Conservation (phyloP, 495 filamentous ascomycete species). For the Aspergillus hancockii region DNA sequence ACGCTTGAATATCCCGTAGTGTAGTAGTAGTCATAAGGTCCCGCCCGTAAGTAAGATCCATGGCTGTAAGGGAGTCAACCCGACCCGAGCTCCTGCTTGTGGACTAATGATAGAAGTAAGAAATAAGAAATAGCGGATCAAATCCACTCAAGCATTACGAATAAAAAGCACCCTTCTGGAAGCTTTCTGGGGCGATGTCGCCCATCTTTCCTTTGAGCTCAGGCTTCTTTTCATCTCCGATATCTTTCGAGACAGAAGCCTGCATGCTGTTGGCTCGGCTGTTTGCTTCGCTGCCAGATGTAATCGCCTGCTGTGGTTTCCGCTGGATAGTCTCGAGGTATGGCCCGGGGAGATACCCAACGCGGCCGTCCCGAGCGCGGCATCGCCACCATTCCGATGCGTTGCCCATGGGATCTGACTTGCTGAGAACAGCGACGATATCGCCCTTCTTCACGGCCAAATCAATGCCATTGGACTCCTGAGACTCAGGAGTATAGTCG, state of each 20-base stretch:
- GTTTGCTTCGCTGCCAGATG: slow-evolving; percentile 44
- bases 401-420: slow-evolving; percentile 89
- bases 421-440: slow-evolving; percentile 89
- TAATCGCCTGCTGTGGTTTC: slow-evolving; percentile 58
- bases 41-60: slow-evolving; percentile 1
- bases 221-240: slow-evolving; percentile 36
- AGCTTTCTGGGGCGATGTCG: slow-evolving; percentile 78
- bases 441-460: slow-evolving; percentile 93
- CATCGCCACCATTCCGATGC: slow-evolving; percentile 97
- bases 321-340: slow-evolving; percentile 85
- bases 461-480: slow-evolving; percentile 73
- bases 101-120: slow-evolving; percentile 6
- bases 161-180: slow-evolving; percentile 88
- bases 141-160: slow-evolving; percentile 27
- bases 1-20: slow-evolving; percentile 26
- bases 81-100: neutral
- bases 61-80: slow-evolving; percentile 1
- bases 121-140: neutral
- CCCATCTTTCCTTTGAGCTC: slow-evolving; percentile 50
- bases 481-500: slow-evolving; percentile 81
- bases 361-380: slow-evolving; percentile 82
- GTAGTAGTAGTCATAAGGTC: slow-evolving; percentile 3
- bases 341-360: slow-evolving; percentile 86
- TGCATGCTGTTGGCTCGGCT: slow-evolving; percentile 62
- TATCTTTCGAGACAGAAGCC: slow-evolving; percentile 38